Evolutionary conservation across 176 grass and related monocot genomes (phyloP), one percentile per base, ranked within the genome.

Genomic region (Bromus sterilis): DNA sequence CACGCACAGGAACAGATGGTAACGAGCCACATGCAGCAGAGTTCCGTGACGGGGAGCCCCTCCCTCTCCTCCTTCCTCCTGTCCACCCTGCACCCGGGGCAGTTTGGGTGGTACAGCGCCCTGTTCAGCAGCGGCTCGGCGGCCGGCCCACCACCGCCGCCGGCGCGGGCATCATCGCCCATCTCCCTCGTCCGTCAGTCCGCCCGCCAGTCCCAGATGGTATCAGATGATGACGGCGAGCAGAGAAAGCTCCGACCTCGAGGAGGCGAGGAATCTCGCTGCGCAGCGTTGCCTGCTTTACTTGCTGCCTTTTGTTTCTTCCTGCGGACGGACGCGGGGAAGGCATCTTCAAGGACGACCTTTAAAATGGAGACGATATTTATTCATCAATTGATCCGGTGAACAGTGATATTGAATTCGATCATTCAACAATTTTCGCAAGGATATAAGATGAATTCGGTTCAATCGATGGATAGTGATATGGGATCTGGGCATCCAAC

Each of bases 1-100:
- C 14, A 58, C 87, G 64, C 71, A 89, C 91, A 71, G 44, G 81
- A 82, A 66, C 81, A 82, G 44, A 93, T 51, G 70, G 84, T 87
- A 59, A 93, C 33, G 39, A 93, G 64, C 91, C 87, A 93, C 39
- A 89, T 21, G 78, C 70, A 73, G 91, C 66, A 66, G 84, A 93
- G 51, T 31, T 91, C 82, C 53, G 13, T 53, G 59, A 82, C 53
- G 9, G 89, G 86, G 46, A 83, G 59, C 21, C 86, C 82, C 37
- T 58, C 74, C 15, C 9, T 58, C 78, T 72, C 56, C 73, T 77
- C 89, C 7, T 88, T 91, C 26, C 53, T 71, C 65, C 68, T 79
- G 11, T 88, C 85, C 46, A 85, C 46, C 73, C 70, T 56, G 85
- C 89, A 91, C 3, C 86, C 89, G 3, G 86, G 85, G 66, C 89